A percentile compares a stretch with the other conserved stretches of the same genome.
Conservation (phyloP, 2,329 filamentous ascomycete genomes). For the Arthrinium puccinioides region DNA sequence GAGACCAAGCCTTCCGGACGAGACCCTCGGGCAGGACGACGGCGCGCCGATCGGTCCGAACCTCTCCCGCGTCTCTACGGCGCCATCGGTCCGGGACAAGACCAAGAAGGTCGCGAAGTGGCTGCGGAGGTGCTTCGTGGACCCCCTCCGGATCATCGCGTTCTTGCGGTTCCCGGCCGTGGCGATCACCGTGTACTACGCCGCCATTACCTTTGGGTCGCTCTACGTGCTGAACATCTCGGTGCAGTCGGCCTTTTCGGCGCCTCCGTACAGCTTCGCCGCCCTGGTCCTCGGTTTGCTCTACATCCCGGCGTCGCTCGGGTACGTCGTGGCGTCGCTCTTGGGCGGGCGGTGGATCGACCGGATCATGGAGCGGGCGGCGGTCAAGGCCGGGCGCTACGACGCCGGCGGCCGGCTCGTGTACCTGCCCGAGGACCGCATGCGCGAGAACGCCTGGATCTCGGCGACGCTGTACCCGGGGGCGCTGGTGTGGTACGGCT, state of each 20-base stretch:
- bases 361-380: conserved; percentile 71
- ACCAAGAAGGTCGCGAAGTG: conserved; percentile 45
- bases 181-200: conserved; percentile 64
- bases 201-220: conserved; percentile 66
- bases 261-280: conserved; percentile 59
- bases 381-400: conserved; percentile 60
- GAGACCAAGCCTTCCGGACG: conserved; percentile 8
- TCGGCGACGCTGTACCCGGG: conserved; percentile 63
- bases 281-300: conserved; percentile 65
- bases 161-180: conserved; percentile 72
- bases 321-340: conserved; percentile 63
- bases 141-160: conserved; percentile 63
- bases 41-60: conserved; percentile 3
- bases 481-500: conserved; percentile 70
- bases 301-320: conserved; percentile 69
- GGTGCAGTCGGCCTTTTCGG: conserved; percentile 62
- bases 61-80: conserved; percentile 49
- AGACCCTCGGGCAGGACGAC: conserved; percentile 1
- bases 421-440: conserved; percentile 70
- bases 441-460: conserved; percentile 76
- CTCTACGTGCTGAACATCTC: conserved; percentile 75
- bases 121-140: conserved; percentile 57
- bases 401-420: conserved; percentile 60
- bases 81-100: conserved; percentile 51
- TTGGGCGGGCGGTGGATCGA: conserved; percentile 75